phyloP scores from a whole-genome alignment of 257 asterid genomes.

The Mentha longifolia region DNA sequence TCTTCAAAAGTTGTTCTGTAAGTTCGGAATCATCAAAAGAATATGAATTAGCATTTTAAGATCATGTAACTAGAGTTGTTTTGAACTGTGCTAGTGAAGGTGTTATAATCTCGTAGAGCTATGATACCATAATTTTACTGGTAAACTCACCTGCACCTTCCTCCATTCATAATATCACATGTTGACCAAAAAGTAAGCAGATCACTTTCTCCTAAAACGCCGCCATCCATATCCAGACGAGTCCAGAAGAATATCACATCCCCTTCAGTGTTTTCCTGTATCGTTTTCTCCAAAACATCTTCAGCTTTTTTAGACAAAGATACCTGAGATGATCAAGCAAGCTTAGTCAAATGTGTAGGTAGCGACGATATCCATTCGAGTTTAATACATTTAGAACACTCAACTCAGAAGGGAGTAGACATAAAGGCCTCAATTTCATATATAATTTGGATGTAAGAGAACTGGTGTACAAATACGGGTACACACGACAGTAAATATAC shows the following conservation, averaged over 20 bases:
- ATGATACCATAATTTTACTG: constrained; percentile 10
- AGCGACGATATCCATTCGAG: constrained; percentile 1
- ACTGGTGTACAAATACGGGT: background rate
- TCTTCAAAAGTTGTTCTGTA: constrained; percentile 79
- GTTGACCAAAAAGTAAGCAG: constrained; percentile 94
- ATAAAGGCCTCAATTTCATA: constrained; percentile 14
- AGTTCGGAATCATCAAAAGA: constrained; percentile 29
- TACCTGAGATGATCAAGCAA: constrained; percentile 55
- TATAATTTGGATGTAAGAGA: constrained; percentile 2
- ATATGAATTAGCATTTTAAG: constrained; percentile 24
- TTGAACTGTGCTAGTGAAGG: no score
- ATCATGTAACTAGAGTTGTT: constrained; percentile 22
- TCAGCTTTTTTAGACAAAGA: constrained; percentile 80
- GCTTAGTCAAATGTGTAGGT: constrained; percentile 20
- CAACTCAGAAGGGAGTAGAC: constrained; percentile 17
- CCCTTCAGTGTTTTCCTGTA: constrained; percentile 71
- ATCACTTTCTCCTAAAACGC: constrained; percentile 62
- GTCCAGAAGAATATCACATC: constrained; percentile 93
- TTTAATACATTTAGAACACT: background rate
- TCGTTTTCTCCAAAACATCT: constrained; percentile 70
- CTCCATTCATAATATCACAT: constrained; percentile 92
- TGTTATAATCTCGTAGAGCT: background rate
- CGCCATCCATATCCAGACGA: constrained; percentile 67
- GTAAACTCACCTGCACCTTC: constrained; percentile 85
- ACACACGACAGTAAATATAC: constrained; percentile 19